phyloP scores from a whole-genome alignment of 768 basidiomycete species.

The Hydnomerulius pinastri region DNA sequence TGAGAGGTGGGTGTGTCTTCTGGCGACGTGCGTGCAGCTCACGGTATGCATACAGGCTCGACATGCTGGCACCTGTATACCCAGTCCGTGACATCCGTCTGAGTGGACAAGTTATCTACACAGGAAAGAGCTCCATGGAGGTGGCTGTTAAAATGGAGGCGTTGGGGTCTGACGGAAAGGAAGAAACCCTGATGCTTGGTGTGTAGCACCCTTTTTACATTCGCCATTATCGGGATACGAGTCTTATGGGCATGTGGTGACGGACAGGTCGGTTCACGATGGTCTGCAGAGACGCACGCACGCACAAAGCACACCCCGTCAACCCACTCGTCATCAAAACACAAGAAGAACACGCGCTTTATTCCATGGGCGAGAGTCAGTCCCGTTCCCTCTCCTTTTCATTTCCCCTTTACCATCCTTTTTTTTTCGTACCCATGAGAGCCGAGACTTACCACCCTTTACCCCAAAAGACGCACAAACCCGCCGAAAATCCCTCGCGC shows the following conservation, averaged over 20 bases:
- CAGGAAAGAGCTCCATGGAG: slow-evolving; percentile 78
- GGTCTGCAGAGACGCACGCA: slow-evolving; percentile 76
- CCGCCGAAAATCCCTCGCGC: slow-evolving; percentile 52
- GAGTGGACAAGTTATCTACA: slow-evolving; percentile 80
- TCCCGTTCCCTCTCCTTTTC: not conserved
- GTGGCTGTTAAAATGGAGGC: slow-evolving; percentile 86
- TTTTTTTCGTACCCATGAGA: too few species aligned
- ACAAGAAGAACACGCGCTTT: slow-evolving; percentile 62
- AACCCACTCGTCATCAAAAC: slow-evolving; percentile 62
- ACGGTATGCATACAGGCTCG: slow-evolving; percentile 50
- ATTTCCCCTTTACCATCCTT: not conserved
- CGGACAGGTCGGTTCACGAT: slow-evolving; percentile 93
- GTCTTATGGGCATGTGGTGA: too few species aligned
- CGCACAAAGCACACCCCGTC: slow-evolving; percentile 63
- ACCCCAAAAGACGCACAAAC: slow-evolving; percentile 55
- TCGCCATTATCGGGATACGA: too few species aligned
- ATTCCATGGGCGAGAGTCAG: slow-evolving; percentile 68
- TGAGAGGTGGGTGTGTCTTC: slow-evolving; percentile 52
- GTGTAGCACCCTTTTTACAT: slow-evolving; percentile 24
- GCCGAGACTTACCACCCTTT: not conserved
- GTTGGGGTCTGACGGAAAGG: slow-evolving; percentile 44
- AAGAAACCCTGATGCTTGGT: slow-evolving; percentile 67
- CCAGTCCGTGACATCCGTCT: slow-evolving; percentile 68
- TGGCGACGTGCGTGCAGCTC: not conserved
- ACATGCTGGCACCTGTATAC: slow-evolving; percentile 62